Evolutionary conservation across 352 stramenopile species (phyloP), one percentile per base, ranked within the genome.

Genomic region (Globisporangium lucens): DNA sequence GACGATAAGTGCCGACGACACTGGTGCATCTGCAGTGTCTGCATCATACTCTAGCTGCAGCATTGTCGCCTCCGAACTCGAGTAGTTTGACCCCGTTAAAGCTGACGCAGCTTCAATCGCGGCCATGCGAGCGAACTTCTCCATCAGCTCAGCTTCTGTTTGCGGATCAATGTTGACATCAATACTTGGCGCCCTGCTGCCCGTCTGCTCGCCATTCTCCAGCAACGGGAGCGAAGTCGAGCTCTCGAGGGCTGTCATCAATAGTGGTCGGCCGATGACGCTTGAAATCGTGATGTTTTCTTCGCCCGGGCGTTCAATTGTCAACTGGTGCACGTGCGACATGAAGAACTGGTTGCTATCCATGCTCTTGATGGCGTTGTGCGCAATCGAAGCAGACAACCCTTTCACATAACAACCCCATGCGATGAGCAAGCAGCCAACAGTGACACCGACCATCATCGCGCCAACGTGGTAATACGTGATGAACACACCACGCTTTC

Each of bases 251-350:
- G 80, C 68, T 22, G 87, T 75, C 67, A 92, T 78, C 63, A 93
- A 72, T 24, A 93, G 61, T 1, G 81, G 73, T 3, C 77, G 78
- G 52, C 75, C 81, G 51, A 93, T 88, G n/a, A 89, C 73, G 66
- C 85, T 90, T 12, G 85, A 89, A 62, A 93, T 93, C 4, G 80
- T 89, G 33, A 93, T 90, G 56, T 79, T 78, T n/a, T 89, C 80
- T 55, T 89, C 74, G 38, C 82, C 85, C 27, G 81, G 79, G 13
- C 79, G 79, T 22, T 90, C 80, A 51, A 93, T 90, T 9, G 78
- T 87, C 33, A 93, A 73, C 65, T 83, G 79, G 46, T 92, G 84
- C 6, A 89, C 65, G 67, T 91, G 83, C 9, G 80, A 80, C 7
- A 81, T 78, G 57, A 90, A 83, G 46, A 89, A 90, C 46, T 90